Conservation (phyloP, 352 stramenopile genomes). For the Globisporangium splendens region DNA sequence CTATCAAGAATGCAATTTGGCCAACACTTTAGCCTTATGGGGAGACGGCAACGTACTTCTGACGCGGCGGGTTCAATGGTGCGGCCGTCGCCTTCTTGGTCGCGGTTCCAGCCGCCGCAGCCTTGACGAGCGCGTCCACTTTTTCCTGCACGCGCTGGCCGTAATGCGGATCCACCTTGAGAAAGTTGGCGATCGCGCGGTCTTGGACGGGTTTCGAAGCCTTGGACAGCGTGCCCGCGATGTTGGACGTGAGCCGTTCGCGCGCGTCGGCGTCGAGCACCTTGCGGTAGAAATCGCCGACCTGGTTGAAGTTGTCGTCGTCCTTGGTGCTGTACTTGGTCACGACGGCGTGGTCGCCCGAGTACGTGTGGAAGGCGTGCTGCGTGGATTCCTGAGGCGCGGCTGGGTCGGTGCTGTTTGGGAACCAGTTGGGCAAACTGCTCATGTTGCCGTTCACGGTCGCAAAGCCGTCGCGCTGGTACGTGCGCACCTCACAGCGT, state of each 20-base stretch:
- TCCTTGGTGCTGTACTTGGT: constrained; percentile 76
- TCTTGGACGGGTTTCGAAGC: constrained; percentile 78
- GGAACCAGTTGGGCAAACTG: constrained; percentile 82
- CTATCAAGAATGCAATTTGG: neutral
- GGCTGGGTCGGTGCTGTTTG: constrained; percentile 68
- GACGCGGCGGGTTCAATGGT: constrained; percentile 57
- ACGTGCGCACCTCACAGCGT: constrained; percentile 31
- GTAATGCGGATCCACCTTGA: constrained; percentile 83
- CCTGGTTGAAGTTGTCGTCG: constrained; percentile 90
- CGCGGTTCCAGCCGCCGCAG: constrained; percentile 10
- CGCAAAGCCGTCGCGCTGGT: constrained; percentile 86
- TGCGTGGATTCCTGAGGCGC: constrained; percentile 27
- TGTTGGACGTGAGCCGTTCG: constrained; percentile 86
- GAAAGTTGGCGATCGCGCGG: constrained; percentile 86
- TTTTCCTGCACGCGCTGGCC: constrained; percentile 77
- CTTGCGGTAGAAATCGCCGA: constrained; percentile 80
- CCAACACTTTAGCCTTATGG: constrained; percentile 15
- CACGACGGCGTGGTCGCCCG: constrained; percentile 32
- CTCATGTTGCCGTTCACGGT: constrained; percentile 70
- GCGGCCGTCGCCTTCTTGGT: constrained; percentile 8
- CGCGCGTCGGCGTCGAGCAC: constrained; percentile 62
- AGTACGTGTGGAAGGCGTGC: constrained; percentile 26
- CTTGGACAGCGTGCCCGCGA: constrained; percentile 77
- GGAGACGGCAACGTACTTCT: constrained; percentile 38
- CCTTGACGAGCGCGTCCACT: constrained; percentile 32